Evolutionary conservation across 345 rosid genomes (phyloP), one percentile per base, ranked within the genome.

Genomic region (Citrus trifoliata): DNA sequence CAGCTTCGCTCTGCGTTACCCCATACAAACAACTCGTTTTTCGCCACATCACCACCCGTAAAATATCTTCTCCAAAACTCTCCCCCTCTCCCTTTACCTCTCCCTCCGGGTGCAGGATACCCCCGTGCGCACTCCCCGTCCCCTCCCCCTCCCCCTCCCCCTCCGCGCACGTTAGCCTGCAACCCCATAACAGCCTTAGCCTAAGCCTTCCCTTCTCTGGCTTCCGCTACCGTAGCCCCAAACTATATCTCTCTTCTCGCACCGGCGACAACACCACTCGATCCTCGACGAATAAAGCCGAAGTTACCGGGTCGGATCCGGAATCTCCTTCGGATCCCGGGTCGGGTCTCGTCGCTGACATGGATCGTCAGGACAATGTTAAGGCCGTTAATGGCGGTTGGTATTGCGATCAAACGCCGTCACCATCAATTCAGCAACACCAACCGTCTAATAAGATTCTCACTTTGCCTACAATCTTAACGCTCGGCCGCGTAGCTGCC

Each of bases 401-500:
- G 70, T 35, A 65, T 77, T 65, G 38, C 30, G 62, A 79, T 63
- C 81, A 70, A 68, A 60, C 64, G 6, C 75, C 67, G 60, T 16
- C 84, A 55, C 87, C 88, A 82, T 74, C 83, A 74, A 78, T 71
- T 56, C 84, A 81, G 5, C 73, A 80, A 19, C 80, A 85, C 0
- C 84, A 84, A 14, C 59, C 80, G 12, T 80, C 82, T 78, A 73
- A 89, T 33, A 91, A 92, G 82, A 85, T 97, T 59, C 90, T 97
- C 75, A 94, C 98, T 21, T 81, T 97, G 84, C 99, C 99, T 1
- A 97, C 98, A 56, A 76, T 97, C 67, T 85, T 97, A 82, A 97
- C 99, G 70, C 95, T 97, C 46, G 98, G 93, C 46, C 99, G 99
- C 32, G 98, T 97, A 64, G 93, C 91, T 48, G 95, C 98, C 70